Conservation (phyloP, 805 yeast genomes). For the Nakazawaea peltata region DNA sequence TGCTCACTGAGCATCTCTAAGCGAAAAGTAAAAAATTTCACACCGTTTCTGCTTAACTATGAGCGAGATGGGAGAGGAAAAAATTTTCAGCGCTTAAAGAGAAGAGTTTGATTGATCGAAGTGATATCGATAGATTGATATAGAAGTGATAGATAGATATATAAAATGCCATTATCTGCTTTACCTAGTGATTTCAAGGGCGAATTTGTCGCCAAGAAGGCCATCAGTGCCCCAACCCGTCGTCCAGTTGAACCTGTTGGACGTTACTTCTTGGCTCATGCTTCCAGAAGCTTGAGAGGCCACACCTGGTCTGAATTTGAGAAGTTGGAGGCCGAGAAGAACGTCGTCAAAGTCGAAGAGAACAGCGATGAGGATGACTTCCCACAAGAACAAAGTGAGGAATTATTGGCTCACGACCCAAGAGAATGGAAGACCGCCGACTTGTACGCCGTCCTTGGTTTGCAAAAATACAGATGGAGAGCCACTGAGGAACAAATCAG, state of each 20-base stretch:
- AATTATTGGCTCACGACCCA: slow-evolving; percentile 82
- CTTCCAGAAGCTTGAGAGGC: slow-evolving; percentile 90
- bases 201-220: slow-evolving; percentile 40
- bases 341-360: slow-evolving; percentile 65
- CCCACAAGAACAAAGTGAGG: slow-evolving; percentile 61
- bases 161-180: slow-evolving; percentile 34
- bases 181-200: slow-evolving; percentile 49
- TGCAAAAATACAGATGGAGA: slow-evolving; percentile 80
- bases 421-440: slow-evolving; percentile 98
- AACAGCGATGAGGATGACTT: slow-evolving; percentile 58
- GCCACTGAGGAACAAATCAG: slow-evolving; percentile 92
- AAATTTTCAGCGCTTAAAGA: slow-evolving; percentile 3
- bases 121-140: slow-evolving; percentile 1
- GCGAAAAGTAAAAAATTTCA: neutral
- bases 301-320: slow-evolving; percentile 99
- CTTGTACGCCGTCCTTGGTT: slow-evolving; percentile 92
- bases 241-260: slow-evolving; percentile 97
- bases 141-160: neutral
- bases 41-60: neutral
- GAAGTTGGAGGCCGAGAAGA: slow-evolving; percentile 84
- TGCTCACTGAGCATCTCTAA: too few relatives aligned
- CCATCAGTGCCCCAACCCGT: slow-evolving; percentile 52
- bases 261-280: slow-evolving; percentile 91
- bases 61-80: neutral
- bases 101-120: neutral